These are phyloP conservation scores for Fusarium austroafricanum DNA, from an alignment of 2,329 filamentous ascomycete species.

Conservation along the genomic window DNA sequence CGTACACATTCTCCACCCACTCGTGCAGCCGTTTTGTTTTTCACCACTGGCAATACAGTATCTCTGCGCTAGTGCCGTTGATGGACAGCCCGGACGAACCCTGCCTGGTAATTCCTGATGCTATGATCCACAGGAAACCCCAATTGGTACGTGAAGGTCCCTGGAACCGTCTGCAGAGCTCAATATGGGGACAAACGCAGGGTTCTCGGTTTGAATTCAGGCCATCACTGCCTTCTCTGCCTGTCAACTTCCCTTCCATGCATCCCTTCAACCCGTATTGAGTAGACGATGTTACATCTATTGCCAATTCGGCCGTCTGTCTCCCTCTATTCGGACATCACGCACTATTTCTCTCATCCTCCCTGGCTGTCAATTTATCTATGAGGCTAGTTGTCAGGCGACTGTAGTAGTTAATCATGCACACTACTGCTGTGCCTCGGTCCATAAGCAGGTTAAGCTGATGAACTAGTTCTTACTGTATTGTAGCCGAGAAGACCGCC, in stretches of 20 bases:
- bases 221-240: background rate
- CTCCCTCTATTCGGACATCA: constrained; percentile 24
- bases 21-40: constrained; percentile 32
- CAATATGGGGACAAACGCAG: constrained; percentile 1
- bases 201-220: constrained; percentile 4
- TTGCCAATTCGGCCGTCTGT: constrained; percentile 8
- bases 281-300: constrained; percentile 5
- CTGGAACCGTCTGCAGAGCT: constrained; percentile 2
- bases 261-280: constrained; percentile 15
- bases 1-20: constrained; percentile 21
- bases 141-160: background rate
- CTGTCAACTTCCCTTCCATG: background rate
- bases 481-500: background rate
- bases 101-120: constrained; percentile 1
- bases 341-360: constrained; percentile 4
- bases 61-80: constrained; percentile 23
- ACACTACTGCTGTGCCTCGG: constrained; percentile 37
- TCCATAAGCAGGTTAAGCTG: constrained; percentile 21
- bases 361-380: constrained; percentile 10
- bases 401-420: constrained; percentile 9
- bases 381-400: constrained; percentile 11
- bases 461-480: too few species aligned
- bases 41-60: constrained; percentile 7
- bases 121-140: background rate
- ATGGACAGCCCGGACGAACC: constrained; percentile 30